Evolutionary conservation across 148 eudicot species (phyloP).

Genomic region (Amaranthus palmeri): DNA sequence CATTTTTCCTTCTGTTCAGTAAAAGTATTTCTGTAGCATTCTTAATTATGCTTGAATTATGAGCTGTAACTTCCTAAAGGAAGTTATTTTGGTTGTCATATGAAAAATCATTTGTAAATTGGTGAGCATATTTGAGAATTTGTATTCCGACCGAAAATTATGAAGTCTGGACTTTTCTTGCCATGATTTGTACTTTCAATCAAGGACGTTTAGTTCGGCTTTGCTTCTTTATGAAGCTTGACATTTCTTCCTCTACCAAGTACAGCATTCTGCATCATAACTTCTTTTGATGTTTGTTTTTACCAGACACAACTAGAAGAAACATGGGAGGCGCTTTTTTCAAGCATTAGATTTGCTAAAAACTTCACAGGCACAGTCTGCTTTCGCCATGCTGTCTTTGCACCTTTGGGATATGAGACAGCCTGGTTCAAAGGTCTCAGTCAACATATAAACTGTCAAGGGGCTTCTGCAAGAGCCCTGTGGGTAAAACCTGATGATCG

Average conservation of each 20-base stretch:
- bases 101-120: not conserved
- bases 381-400: constrained; percentile 78
- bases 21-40: not conserved
- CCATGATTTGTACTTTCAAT: not conserved
- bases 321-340: constrained; percentile 89
- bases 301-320: constrained; percentile 85
- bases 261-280: not conserved
- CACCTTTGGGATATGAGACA: constrained; percentile 91
- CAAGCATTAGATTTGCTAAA: constrained; percentile 77
- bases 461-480: constrained; percentile 67
- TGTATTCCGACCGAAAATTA: not conserved
- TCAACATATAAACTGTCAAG: constrained; percentile 60
- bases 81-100: too few species aligned
- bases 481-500: constrained; percentile 67
- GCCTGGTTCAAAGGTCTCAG: constrained; percentile 73
- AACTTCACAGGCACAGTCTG: constrained; percentile 73
- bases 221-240: constrained; percentile 1
- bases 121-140: not conserved
- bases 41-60: not conserved
- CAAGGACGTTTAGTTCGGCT: not conserved
- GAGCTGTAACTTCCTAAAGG: not conserved
- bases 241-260: not conserved
- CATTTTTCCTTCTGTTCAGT: not conserved
- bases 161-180: not conserved
- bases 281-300: constrained; percentile 6